Base-by-base conservation (phyloP, 768 basidiomycete species). In the Mycena leptocephala region DNA sequence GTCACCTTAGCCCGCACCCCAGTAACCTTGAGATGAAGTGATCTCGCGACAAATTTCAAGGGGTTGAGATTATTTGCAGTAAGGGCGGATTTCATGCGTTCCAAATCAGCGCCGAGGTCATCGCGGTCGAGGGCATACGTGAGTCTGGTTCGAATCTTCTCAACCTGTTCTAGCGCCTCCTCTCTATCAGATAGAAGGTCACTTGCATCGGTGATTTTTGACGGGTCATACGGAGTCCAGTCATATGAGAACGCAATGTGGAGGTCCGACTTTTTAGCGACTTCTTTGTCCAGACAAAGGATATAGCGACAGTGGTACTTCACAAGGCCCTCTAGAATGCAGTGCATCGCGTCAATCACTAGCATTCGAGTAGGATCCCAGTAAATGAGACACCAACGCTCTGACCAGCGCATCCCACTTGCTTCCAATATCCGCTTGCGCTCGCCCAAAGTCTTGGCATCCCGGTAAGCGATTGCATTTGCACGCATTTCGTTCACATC, bases 391-490 rank as follows among this genome's bases (percentile, higher is more conserved):
- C n/a, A n/a, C n/a, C n/a, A n/a, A n/a, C n/a, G n/a, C n/a, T n/a
- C n/a, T n/a, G n/a, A n/a, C n/a, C n/a, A n/a, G n/a, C n/a, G n/a
- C n/a, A n/a, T n/a, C n/a, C n/a, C n/a, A n/a, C n/a, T 51, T 26
- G 41, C 30, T 33, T 72, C 37, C 39, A 68, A 77, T 67, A 81
- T 61, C 39, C 37, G 67, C 16, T 68, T 66, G 11, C 77, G 81
- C 26, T 67, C 71, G 4, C 30, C 32, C 26, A 53, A 30, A 10
- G 75, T 65, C 18, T 24, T 33, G 11, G 75, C 75, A 35, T 58
- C 46, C 33, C 30, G 20, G 37, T 37, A 71, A 18, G 24, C 55
- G 32, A 53, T 35, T 3, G 80, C 80, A 14, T 56, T 32, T 24
- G 59, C 18, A 22, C 69, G 48, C 63, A 79, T 33, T 24, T 2